phyloP scores from a whole-genome alignment of 2,329 filamentous ascomycete genomes.

The Kalmusia sp. region DNA sequence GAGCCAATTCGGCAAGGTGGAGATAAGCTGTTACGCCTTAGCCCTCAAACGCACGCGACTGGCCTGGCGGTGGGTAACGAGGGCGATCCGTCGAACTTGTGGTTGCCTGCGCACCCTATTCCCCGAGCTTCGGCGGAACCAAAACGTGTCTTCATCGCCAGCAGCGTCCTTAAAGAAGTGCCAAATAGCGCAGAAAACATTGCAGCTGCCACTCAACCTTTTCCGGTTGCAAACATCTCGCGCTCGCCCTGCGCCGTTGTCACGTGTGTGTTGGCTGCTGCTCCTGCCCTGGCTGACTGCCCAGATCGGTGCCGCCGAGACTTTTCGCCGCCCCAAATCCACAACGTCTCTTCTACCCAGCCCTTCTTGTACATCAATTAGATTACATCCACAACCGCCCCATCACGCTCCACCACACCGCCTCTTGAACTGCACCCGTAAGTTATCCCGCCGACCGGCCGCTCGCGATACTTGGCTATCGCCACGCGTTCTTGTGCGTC shows the following conservation, averaged over 20 bases:
- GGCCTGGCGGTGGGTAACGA: slow-evolving; percentile 7
- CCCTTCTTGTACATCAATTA: slow-evolving; percentile 49
- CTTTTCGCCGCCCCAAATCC: slow-evolving; percentile 29
- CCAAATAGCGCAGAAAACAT: slow-evolving; percentile 10
- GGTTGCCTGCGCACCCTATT: slow-evolving; percentile 38
- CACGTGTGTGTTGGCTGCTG: slow-evolving; percentile 34
- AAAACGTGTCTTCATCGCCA: slow-evolving; percentile 42
- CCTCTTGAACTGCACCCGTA: slow-evolving; percentile 46
- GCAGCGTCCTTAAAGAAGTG: slow-evolving; percentile 22
- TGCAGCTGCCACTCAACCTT: slow-evolving; percentile 20
- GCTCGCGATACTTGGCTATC: slow-evolving; percentile 17
- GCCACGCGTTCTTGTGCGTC: slow-evolving; percentile 17
- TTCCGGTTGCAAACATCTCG: slow-evolving; percentile 27
- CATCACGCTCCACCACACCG: slow-evolving; percentile 43
- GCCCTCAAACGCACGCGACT: neutral
- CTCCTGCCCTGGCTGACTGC: slow-evolving; percentile 26
- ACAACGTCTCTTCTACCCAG: slow-evolving; percentile 46
- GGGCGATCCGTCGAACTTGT: slow-evolving; percentile 5
- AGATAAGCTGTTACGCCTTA: slow-evolving; percentile 6
- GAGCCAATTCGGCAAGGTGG: neutral
- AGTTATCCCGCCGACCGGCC: slow-evolving; percentile 30
- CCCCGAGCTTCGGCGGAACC: slow-evolving; percentile 19
- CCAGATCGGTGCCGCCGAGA: slow-evolving; percentile 31
- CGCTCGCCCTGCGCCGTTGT: slow-evolving; percentile 24
- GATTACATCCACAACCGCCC: slow-evolving; percentile 44